Base-by-base conservation (phyloP, 2,329 filamentous ascomycete genomes). In the Fusarium siculi region DNA sequence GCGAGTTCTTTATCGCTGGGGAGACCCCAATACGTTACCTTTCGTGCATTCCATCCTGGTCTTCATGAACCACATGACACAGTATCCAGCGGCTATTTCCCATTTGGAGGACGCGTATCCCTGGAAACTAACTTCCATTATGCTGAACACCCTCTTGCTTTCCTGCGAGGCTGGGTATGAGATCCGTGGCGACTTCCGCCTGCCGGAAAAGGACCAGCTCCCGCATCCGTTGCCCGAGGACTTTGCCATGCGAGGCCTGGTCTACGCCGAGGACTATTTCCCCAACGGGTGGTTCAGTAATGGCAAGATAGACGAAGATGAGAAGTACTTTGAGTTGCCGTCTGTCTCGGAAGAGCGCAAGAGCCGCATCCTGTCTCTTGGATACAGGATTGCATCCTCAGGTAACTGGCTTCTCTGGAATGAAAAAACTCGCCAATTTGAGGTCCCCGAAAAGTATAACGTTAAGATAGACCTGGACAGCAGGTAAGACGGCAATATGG, bases 191-290 rank as follows among this genome's bases (percentile, higher is more conserved):
- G 76, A 81, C 0, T 90, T 93, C 63, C 88, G 88, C 0, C 77
- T 81, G 2, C 82, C 83, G 5, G 84, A 83, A 4, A 83, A 82
- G 43, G 80, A 84, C 36, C 80, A 81, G 4, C 78, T 84, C 0
- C 84, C 84, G 3, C 83, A 86, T 2, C 91, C 92, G 0, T 79
- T 94, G 0, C 91, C 91, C 0, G 93, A 94, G 54, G 93, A 95
- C 68, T 93, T 89, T 72, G 85, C 88, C 0, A 86, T 93, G 62
- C 85, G 91, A 2, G 92, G 92, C 0, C 82, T 93, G 4, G 79
- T 90, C 4, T 93, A 90, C 83, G 83, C 86, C 0, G 85, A 89
- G 5, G 83, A 84, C 16, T 91, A 91, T 63, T 91, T 88, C 59
- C 90, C 91, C 0, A 63, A 80, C 0, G 81, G 84, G 2, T 93